Conservation (phyloP, 2,329 filamentous ascomycete genomes). For the Dothideomycetes sp. region DNA sequence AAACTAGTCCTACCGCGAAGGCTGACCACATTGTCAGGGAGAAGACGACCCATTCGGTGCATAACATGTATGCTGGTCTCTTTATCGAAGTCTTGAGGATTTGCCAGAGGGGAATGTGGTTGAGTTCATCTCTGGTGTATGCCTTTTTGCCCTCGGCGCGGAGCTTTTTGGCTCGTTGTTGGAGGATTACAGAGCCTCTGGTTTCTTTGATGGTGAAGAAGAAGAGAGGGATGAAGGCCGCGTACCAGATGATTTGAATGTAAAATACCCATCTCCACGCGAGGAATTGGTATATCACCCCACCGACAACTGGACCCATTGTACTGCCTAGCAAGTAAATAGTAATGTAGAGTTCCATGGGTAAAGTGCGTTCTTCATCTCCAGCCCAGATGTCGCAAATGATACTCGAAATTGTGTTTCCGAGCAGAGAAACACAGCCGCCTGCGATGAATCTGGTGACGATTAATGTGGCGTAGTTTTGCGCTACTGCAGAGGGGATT, state of each 20-base stretch:
- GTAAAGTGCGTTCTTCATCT: slow-evolving; percentile 25
- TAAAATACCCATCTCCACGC: slow-evolving; percentile 33
- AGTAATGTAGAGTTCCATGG: slow-evolving; percentile 29
- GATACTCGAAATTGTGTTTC: slow-evolving; percentile 28
- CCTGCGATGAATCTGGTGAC: slow-evolving; percentile 30
- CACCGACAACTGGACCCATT: slow-evolving; percentile 29
- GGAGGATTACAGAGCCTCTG: slow-evolving; percentile 39
- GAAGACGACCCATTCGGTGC: slow-evolving; percentile 42
- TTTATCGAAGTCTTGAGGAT: slow-evolving; percentile 26
- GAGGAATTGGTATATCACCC: slow-evolving; percentile 24
- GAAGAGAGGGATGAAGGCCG: slow-evolving; percentile 32
- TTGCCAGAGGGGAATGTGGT: slow-evolving; percentile 22
- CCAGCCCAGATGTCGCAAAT: slow-evolving; percentile 32
- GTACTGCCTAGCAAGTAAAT: slow-evolving; percentile 27
- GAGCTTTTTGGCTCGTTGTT: slow-evolving; percentile 27
- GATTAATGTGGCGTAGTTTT: slow-evolving; percentile 31
- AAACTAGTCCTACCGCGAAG: slow-evolving; percentile 39
- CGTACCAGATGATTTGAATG: slow-evolving; percentile 37
- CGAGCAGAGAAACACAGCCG: slow-evolving; percentile 28
- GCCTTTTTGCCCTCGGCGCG: slow-evolving; percentile 23
- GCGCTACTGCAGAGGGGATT: slow-evolving; percentile 31
- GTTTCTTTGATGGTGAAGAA: slow-evolving; percentile 37
- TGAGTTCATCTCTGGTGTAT: slow-evolving; percentile 29
- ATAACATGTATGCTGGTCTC: slow-evolving; percentile 33
- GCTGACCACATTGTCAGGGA: slow-evolving; percentile 41